Evolutionary conservation across 2,329 filamentous ascomycete species (phyloP).

Genomic region (Aspergillus proliferans): DNA sequence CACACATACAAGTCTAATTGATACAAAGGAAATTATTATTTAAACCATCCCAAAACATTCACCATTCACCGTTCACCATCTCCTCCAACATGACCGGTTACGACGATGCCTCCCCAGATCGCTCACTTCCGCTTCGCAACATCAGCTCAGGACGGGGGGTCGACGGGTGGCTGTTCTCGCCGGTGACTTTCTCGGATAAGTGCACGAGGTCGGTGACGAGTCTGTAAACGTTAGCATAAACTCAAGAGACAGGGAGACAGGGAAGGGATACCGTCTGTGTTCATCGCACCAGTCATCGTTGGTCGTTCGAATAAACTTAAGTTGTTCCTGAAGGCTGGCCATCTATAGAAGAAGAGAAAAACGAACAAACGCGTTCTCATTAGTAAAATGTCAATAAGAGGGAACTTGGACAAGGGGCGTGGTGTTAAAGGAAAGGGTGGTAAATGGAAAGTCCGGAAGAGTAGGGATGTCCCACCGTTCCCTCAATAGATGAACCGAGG

Average conservation of each 20-base stretch:
- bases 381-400: constrained; percentile 13
- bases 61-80: background rate
- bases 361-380: constrained; percentile 8
- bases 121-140: background rate
- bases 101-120: constrained; percentile 9
- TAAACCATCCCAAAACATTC: background rate
- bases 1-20: constrained; percentile 19
- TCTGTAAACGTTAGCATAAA: constrained; percentile 16
- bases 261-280: constrained; percentile 30
- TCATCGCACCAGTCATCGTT: constrained; percentile 42
- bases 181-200: constrained; percentile 25
- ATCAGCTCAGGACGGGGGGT: constrained; percentile 21
- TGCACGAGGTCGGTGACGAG: constrained; percentile 34
- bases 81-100: background rate
- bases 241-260: background rate
- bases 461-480: constrained; percentile 41
- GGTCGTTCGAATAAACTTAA: constrained; percentile 40
- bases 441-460: constrained; percentile 25
- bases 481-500: constrained; percentile 43
- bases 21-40: constrained; percentile 10
- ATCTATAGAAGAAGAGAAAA: constrained; percentile 27
- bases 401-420: constrained; percentile 12
- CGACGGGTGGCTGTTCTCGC: constrained; percentile 23
- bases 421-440: constrained; percentile 23
- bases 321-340: constrained; percentile 43